These are phyloP conservation scores for Solanum sparsipilum DNA, from an alignment of 257 asterid species.

Conservation along the genomic window DNA sequence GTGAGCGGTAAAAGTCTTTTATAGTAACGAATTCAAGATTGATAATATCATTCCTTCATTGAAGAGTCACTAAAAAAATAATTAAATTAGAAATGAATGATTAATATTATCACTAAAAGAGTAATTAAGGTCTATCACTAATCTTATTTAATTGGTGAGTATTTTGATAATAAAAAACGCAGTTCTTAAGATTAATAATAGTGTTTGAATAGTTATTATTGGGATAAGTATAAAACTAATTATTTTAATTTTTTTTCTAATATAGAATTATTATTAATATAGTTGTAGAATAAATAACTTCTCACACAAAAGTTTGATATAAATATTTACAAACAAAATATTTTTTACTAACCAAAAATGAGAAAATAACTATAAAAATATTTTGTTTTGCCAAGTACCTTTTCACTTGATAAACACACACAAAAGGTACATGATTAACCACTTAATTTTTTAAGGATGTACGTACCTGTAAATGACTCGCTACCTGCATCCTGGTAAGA, in stretches of 20 bases:
- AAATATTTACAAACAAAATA: not conserved
- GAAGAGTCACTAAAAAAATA: not conserved
- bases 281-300: not conserved
- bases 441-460: not conserved
- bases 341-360: not conserved
- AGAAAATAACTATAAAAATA: not conserved
- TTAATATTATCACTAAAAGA: not conserved
- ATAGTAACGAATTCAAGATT: not conserved
- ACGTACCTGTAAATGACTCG: slow-evolving; percentile 22
- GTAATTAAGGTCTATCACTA: not conserved
- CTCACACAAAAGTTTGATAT: not conserved
- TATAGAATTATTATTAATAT: not conserved
- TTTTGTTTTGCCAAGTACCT: not conserved
- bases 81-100: not conserved
- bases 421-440: no score
- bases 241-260: not conserved
- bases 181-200: not conserved
- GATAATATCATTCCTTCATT: not conserved
- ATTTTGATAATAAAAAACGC: not conserved
- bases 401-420: not conserved
- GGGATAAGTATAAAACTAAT: not conserved
- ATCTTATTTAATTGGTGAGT: not conserved
- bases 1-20: not conserved
- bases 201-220: not conserved
- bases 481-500: slow-evolving; percentile 26